Percentiles rank a stretch among this genome's conserved stretches.
Evolutionary conservation across 2,329 filamentous ascomycete genomes (phyloP).

Genomic region (Hortaea sp.): DNA sequence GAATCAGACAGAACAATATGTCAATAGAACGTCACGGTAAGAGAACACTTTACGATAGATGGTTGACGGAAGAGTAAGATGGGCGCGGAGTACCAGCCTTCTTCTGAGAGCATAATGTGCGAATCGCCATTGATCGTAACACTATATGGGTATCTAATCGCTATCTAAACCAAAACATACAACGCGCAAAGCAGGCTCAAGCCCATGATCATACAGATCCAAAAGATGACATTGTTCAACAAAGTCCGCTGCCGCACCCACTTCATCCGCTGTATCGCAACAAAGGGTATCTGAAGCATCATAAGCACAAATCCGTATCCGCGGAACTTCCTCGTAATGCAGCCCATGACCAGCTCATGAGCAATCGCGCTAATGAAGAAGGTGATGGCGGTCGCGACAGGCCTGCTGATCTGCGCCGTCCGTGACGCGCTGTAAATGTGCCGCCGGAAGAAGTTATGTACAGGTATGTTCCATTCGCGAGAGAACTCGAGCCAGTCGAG

Average conservation of each 20-base stretch:
- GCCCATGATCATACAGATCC: constrained; percentile 27
- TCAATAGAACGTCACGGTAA: too few relatives aligned
- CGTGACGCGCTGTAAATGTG: constrained; percentile 85
- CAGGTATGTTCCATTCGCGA: constrained; percentile 94
- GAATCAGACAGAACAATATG: too few relatives aligned
- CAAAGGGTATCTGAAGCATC: constrained; percentile 94
- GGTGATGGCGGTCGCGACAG: constrained; percentile 74
- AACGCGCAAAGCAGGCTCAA: constrained; percentile 44
- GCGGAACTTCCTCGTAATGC: constrained; percentile 91
- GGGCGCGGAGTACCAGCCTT: too few relatives aligned
- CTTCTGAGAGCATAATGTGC: too few relatives aligned
- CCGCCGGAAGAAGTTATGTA: constrained; percentile 86
- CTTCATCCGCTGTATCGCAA: constrained; percentile 75
- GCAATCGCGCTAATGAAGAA: constrained; percentile 83
- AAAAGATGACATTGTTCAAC: constrained; percentile 48
- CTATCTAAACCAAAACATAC: constrained; percentile 45
- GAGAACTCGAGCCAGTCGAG: constrained; percentile 94
- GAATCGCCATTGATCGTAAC: too few relatives aligned
- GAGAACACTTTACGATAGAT: too few relatives aligned
- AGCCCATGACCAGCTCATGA: constrained; percentile 94
- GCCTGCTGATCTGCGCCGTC: constrained; percentile 58
- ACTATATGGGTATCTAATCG: too few relatives aligned
- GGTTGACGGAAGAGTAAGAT: too few relatives aligned
- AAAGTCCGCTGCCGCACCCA: constrained; percentile 66
- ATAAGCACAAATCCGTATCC: constrained; percentile 91